These are phyloP conservation scores for Penicillium crustosum DNA, from an alignment of 2,329 filamentous ascomycete species.

Conservation along the genomic window DNA sequence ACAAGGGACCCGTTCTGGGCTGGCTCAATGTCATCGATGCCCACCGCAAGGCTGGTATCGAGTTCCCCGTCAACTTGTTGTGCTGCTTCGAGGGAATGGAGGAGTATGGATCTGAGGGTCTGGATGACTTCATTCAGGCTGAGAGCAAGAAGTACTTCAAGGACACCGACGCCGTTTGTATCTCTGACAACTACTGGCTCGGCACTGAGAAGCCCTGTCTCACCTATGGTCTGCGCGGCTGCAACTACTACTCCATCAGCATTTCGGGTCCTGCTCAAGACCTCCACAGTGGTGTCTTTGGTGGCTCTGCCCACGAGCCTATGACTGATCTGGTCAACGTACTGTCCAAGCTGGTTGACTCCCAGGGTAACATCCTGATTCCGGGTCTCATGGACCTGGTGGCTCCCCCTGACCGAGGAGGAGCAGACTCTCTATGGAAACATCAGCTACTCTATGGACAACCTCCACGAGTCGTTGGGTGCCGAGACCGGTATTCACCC, in stretches of 20 bases:
- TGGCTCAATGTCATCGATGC: slow-evolving; percentile 99
- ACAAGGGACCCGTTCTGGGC: slow-evolving; percentile 95
- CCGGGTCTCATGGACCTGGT: slow-evolving; percentile 94
- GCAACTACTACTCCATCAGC: slow-evolving; percentile 96
- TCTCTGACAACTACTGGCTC: slow-evolving; percentile 99
- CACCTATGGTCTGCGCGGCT: slow-evolving; percentile 93
- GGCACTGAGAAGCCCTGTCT: slow-evolving; percentile 97
- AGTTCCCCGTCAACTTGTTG: slow-evolving; percentile 94
- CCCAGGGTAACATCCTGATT: slow-evolving; percentile 87
- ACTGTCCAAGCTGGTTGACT: slow-evolving; percentile 80
- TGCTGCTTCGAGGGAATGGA: slow-evolving; percentile 99
- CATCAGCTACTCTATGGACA: slow-evolving; percentile 96
- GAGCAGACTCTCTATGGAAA: slow-evolving; percentile 84
- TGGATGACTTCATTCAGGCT: slow-evolving; percentile 88
- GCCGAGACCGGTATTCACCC: slow-evolving; percentile 82
- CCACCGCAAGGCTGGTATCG: slow-evolving; percentile 89
- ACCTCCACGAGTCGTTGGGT: slow-evolving; percentile 86
- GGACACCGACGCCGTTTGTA: slow-evolving; percentile 93
- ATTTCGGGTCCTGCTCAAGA: slow-evolving; percentile 89
- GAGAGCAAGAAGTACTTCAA: slow-evolving; percentile 95
- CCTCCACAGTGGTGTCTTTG: slow-evolving; percentile 95
- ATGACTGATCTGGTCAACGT: slow-evolving; percentile 93
- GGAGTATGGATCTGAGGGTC: slow-evolving; percentile 93
- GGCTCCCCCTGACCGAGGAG: slow-evolving; percentile 79
- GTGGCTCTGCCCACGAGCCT: slow-evolving; percentile 92